Base-by-base conservation (phyloP, 805 yeast genomes). In the Lachancea dasiensis region DNA sequence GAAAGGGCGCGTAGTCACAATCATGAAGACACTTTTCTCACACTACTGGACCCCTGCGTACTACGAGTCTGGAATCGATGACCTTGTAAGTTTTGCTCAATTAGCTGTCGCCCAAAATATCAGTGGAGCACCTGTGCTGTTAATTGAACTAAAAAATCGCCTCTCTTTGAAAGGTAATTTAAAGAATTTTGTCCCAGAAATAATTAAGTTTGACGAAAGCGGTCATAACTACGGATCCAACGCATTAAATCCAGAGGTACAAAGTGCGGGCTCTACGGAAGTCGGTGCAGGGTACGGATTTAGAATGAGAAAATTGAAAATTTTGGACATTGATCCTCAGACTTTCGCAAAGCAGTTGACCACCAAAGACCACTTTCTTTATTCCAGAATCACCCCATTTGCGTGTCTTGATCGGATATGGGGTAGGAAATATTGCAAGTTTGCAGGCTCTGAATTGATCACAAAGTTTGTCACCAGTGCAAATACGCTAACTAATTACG, bases 301-400 rank as follows among this genome's bases (percentile, higher is more conserved):
- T 29, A 56, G 54, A 31, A 32, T 60, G 20, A 61, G 69, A 31
- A 67, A 65, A 50, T 46, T 70, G 43, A 79, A 73, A 47, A 60
- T 81, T 21, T 58, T 75, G 41, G 92, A 84, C 36, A 73, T 86
- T 36, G 89, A 83, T 47, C 75, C 85, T 22, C 63, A 72, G 35
- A 90, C 79, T 43, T 69, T 89, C 47, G 96, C 97, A 0, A 68
- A 87, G 36, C 97, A 90, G 59, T 62, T 90, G 39, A 84, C 96
- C 0, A 58, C 86, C n/a, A 68, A 79, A 39, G 95, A 86, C 56
- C 84, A 78, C 52, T 72, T 70, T 30, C 61, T 78, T 22, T 89
- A 81, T 56, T 63, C 75, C n/a, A 69, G 72, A 41, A 82, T 90
- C 31, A 72, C 78, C 11, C 75, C 78, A 36, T 73, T 73, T 48